phyloP scores from a whole-genome alignment of 2,329 filamentous ascomycete genomes.

The Cercospora sp. region DNA sequence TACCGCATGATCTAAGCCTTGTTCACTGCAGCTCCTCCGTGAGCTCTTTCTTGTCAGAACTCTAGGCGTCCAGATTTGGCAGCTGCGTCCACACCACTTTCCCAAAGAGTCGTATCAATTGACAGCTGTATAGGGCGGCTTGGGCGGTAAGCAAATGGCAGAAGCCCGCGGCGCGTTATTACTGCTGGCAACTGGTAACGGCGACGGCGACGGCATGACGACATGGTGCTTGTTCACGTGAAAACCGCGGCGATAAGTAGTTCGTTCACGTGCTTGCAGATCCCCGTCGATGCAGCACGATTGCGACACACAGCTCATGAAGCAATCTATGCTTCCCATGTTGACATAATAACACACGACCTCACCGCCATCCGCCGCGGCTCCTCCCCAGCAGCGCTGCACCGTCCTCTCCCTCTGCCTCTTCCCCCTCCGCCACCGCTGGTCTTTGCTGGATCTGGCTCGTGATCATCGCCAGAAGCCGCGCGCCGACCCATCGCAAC shows the following conservation, averaged over 20 bases:
- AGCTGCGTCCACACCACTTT: not conserved
- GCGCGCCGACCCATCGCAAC: not conserved
- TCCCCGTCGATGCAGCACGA: not conserved
- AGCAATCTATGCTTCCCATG: not conserved
- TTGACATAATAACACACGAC: not conserved
- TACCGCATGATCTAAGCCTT: too few species aligned
- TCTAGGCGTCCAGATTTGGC: not conserved
- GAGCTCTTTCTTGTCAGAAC: not conserved
- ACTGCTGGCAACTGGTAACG: not conserved
- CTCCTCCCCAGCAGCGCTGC: not conserved
- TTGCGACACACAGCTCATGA: slow-evolving; percentile 2
- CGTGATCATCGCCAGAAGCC: not conserved
- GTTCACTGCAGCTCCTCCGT: not conserved
- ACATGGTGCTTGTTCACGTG: not conserved
- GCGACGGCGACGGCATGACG: not conserved
- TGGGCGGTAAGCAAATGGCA: not conserved
- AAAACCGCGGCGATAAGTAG: not conserved
- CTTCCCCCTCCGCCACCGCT: not conserved
- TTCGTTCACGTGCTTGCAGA: not conserved
- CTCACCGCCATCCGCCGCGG: not conserved
- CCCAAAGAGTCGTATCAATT: not conserved
- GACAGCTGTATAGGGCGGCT: not conserved
- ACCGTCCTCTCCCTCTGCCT: not conserved
- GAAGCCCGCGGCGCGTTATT: not conserved
- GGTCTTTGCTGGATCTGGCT: not conserved